These are phyloP conservation scores for Solanum hybrid DNA, from an alignment of 305 asterid species.

Conservation along the genomic window DNA sequence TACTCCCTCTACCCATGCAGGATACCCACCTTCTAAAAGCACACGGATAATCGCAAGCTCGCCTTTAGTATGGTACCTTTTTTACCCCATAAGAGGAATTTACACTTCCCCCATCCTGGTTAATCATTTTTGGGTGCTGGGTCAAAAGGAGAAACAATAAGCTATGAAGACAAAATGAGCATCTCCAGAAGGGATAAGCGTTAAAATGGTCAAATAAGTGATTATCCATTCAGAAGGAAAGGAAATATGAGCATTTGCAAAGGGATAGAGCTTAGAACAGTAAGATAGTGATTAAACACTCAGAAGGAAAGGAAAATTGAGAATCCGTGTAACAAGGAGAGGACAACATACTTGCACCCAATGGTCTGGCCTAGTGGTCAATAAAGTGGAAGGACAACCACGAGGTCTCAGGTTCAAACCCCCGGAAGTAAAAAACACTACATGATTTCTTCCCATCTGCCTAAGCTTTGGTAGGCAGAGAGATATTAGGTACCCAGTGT, in stretches of 20 bases:
- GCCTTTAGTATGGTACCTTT: not conserved
- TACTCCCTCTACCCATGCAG: not conserved
- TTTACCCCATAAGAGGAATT: not conserved
- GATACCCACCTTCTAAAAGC: not conserved
- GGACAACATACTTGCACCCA: not conserved
- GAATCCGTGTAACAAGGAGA: not conserved
- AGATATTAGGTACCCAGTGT: not conserved
- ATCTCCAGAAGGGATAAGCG: not conserved
- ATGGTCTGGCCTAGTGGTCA: not conserved
- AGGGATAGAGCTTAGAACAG: not conserved
- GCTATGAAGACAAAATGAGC: not conserved
- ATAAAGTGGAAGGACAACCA: not conserved
- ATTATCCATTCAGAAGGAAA: not conserved
- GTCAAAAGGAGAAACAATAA: not conserved
- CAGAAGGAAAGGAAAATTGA: not conserved
- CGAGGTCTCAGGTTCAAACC: not conserved
- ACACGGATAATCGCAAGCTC: not conserved
- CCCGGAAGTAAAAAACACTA: not conserved
- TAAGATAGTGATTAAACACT: not conserved
- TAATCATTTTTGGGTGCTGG: not conserved
- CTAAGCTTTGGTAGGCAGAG: not conserved
- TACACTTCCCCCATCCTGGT: not conserved
- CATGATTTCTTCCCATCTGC: not conserved
- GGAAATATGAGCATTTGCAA: not conserved
- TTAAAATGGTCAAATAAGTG: not conserved